Evolutionary conservation across 2,329 filamentous ascomycete genomes (phyloP).

Genomic region (Chrysosporium queenslandicum): DNA sequence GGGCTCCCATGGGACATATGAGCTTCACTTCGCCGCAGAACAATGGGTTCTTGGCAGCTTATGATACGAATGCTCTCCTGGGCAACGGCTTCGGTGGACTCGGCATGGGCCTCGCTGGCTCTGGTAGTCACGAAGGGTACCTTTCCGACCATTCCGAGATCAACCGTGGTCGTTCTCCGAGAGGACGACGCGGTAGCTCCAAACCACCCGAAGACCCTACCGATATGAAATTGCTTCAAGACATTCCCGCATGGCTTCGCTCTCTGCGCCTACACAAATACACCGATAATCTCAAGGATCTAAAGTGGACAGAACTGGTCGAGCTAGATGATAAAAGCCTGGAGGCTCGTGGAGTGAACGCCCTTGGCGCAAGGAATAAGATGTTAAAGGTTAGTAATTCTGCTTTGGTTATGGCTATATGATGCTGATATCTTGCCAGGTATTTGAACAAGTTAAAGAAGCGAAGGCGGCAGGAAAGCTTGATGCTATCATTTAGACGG

Average conservation of each 20-base stretch:
- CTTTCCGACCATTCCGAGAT: conserved; percentile 91
- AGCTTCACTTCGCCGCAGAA: conserved; percentile 81
- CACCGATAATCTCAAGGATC: conserved; percentile 93
- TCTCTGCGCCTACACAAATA: conserved; percentile 96
- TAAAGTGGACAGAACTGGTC: conserved; percentile 90
- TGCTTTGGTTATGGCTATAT: neutral
- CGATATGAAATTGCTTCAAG: conserved; percentile 77
- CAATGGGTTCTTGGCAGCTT: conserved; percentile 87
- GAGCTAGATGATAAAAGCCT: conserved; percentile 87
- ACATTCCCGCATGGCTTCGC: conserved; percentile 92
- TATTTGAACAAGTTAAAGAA: conserved; percentile 91
- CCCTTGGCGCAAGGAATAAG: conserved; percentile 86
- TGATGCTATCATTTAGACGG: conserved; percentile 19
- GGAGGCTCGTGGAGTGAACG: conserved; percentile 88
- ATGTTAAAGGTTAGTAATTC: conserved; percentile 70
- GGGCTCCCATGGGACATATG: conserved; percentile 45
- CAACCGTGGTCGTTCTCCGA: conserved; percentile 77
- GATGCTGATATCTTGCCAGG: conserved; percentile 34
- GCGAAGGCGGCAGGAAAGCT: conserved; percentile 66
- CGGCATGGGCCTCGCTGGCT: conserved; percentile 61
- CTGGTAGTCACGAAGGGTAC: conserved; percentile 69
- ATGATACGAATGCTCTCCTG: conserved; percentile 63
- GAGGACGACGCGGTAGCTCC: conserved; percentile 83
- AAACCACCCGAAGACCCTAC: conserved; percentile 98
- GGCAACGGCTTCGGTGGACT: conserved; percentile 61